These are phyloP conservation scores for Bruguiera hainesii DNA, from an alignment of 441 rosid genomes.

Conservation along the genomic window DNA sequence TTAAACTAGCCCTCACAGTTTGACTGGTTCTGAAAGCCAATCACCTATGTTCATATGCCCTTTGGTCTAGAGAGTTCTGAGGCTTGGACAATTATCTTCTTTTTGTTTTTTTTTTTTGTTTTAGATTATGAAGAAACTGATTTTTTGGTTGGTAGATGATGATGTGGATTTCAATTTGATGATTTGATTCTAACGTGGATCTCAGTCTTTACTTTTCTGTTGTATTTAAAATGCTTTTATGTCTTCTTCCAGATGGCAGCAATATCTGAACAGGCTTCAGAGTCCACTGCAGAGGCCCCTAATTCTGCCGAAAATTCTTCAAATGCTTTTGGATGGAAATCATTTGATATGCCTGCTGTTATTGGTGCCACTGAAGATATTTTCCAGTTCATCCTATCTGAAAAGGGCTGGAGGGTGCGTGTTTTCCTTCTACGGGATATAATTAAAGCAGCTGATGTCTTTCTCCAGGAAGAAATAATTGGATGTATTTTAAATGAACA, in stretches of 20 bases:
- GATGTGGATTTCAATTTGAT: background rate
- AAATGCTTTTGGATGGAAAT: slow-evolving; percentile 57
- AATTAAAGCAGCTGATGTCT: slow-evolving; percentile 56
- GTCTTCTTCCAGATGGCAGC: slow-evolving; percentile 65
- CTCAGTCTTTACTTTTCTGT: background rate
- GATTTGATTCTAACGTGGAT: background rate
- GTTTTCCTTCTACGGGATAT: slow-evolving; percentile 83
- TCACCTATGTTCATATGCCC: too few relatives aligned
- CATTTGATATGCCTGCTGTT: slow-evolving; percentile 83
- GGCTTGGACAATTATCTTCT: too few relatives aligned
- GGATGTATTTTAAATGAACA: slow-evolving; percentile 34
- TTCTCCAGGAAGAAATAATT: slow-evolving; percentile 49
- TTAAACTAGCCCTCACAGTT: too few relatives aligned
- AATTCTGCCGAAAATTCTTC: slow-evolving; percentile 35
- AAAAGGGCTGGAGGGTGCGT: slow-evolving; percentile 77
- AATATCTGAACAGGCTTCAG: slow-evolving; percentile 83
- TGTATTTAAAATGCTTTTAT: background rate
- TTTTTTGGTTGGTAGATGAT: background rate
- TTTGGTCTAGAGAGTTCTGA: too few relatives aligned
- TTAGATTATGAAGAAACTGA: too few relatives aligned
- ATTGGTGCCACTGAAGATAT: slow-evolving; percentile 95
- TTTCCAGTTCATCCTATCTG: slow-evolving; percentile 72
- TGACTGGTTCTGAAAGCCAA: too few relatives aligned
- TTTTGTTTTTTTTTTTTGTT: too few relatives aligned
- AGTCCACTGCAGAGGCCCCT: slow-evolving; percentile 36